phyloP scores from a whole-genome alignment of 306 rosid species.

The Acacia crassicarpa region DNA sequence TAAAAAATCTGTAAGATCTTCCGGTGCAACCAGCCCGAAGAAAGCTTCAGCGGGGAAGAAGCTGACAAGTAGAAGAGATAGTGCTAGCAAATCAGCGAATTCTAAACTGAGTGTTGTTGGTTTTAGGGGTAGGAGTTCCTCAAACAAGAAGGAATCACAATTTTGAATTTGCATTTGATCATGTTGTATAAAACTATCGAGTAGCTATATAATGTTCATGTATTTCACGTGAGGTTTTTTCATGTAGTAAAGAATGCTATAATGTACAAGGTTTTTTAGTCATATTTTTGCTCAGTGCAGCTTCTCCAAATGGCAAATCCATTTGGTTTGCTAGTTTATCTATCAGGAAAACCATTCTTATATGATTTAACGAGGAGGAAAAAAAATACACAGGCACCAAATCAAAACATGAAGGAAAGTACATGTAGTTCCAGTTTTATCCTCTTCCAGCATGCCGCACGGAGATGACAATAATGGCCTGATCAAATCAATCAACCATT shows the following conservation, averaged over 20 bases:
- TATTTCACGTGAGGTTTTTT: constrained; percentile 28
- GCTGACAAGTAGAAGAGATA: constrained; percentile 42
- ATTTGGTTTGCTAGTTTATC: not conserved
- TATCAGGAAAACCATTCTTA: not conserved
- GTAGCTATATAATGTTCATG: constrained; percentile 17
- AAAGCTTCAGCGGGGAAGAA: constrained; percentile 51
- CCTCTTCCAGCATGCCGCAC: not conserved
- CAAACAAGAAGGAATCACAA: constrained; percentile 48
- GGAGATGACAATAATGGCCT: not conserved
- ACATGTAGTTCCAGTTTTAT: not conserved
- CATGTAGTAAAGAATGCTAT: constrained; percentile 19
- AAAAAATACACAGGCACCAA: no score
- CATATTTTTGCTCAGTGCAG: not conserved
- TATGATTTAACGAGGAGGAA: no score
- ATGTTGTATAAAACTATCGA: constrained; percentile 6
- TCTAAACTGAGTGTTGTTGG: constrained; percentile 82
- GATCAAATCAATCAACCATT: not conserved
- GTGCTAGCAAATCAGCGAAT: constrained; percentile 44
- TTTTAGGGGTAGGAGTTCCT: constrained; percentile 72
- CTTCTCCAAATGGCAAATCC: not conserved
- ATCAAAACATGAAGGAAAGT: no score
- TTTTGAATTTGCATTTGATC: constrained; percentile 36
- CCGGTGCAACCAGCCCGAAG: constrained; percentile 38
- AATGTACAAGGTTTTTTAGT: constrained; percentile 8
- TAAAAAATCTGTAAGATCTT: constrained; percentile 40